phyloP scores from a whole-genome alignment of 208 protist genomes.

The Strigomonas oncopelti region DNA sequence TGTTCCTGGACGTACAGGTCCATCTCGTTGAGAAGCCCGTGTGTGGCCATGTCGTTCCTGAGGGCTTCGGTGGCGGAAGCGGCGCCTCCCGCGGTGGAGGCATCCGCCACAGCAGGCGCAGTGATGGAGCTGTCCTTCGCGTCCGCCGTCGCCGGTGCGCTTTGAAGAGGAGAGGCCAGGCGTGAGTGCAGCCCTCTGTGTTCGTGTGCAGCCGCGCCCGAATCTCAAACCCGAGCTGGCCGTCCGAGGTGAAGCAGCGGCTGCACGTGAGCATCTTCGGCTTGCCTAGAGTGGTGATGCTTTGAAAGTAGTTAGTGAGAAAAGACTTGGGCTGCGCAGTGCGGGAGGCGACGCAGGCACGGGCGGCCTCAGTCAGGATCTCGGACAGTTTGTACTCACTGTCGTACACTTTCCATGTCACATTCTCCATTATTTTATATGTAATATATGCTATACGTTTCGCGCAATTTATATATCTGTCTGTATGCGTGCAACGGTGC shows the following conservation, averaged over 20 bases:
- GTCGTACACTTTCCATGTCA: conserved; percentile 81
- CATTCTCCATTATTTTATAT: conserved; percentile 1
- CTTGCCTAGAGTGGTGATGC: conserved; percentile 34
- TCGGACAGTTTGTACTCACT: conserved; percentile 59
- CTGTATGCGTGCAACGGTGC: neutral
- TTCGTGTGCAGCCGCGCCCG: conserved; percentile 23
- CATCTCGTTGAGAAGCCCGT: neutral
- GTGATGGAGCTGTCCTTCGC: neutral
- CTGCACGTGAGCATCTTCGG: conserved; percentile 28
- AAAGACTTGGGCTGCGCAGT: conserved; percentile 52
- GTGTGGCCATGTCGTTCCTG: neutral
- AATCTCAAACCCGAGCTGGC: conserved; percentile 15
- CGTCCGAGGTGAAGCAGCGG: conserved; percentile 24
- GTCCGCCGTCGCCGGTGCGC: neutral
- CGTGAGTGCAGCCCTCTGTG: conserved; percentile 2
- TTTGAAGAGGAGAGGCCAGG: neutral
- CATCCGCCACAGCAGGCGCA: neutral
- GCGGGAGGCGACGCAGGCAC: conserved; percentile 64
- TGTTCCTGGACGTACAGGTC: neutral
- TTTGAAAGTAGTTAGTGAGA: conserved; percentile 63
- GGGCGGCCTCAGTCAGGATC: conserved; percentile 68
- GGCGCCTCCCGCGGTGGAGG: neutral
- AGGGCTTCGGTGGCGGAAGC: neutral
- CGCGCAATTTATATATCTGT: no score
- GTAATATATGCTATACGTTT: no score